phyloP scores from a whole-genome alignment of 2,329 filamentous ascomycete species.

The Daldinia eschscholtzii region DNA sequence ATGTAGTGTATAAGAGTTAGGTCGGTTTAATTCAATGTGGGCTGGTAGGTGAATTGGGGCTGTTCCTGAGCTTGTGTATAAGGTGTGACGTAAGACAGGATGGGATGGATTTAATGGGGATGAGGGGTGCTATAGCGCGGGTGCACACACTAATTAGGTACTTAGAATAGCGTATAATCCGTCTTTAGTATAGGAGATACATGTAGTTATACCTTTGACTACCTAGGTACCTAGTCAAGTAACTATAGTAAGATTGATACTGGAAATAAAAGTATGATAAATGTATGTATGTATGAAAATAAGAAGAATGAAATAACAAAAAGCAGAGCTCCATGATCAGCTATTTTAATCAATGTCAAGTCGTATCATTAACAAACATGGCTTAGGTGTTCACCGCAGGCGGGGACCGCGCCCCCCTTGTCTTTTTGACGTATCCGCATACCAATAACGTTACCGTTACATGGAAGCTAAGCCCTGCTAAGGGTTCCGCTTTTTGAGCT shows the following conservation, averaged over 20 bases:
- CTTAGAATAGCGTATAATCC: not conserved
- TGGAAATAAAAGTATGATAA: not conserved
- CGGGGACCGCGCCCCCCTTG: not conserved
- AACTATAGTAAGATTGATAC: not conserved
- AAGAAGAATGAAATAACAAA: not conserved
- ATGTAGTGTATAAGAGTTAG: not conserved
- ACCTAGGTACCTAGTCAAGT: too few species aligned
- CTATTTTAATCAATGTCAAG: conserved; percentile 15
- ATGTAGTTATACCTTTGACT: not conserved
- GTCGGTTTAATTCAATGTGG: not conserved
- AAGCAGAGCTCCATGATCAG: not conserved
- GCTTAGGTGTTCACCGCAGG: not conserved
- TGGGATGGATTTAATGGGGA: conserved; percentile 11
- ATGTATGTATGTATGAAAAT: not conserved
- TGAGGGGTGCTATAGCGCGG: conserved; percentile 5
- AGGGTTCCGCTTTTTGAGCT: conserved; percentile 5
- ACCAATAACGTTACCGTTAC: conserved; percentile 20
- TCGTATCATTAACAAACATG: conserved; percentile 26
- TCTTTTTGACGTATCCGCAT: conserved; percentile 1
- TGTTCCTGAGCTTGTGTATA: conserved; percentile 29
- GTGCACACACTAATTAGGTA: conserved; percentile 2
- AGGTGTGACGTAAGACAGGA: conserved; percentile 38
- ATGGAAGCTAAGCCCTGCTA: conserved; percentile 34
- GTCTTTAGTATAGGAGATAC: not conserved
- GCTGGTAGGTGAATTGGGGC: conserved; percentile 5